A percentile compares a stretch with the other conserved stretches of the same genome.
phyloP scores from a whole-genome alignment of 495 filamentous ascomycete species.

The Tuber brumale region DNA sequence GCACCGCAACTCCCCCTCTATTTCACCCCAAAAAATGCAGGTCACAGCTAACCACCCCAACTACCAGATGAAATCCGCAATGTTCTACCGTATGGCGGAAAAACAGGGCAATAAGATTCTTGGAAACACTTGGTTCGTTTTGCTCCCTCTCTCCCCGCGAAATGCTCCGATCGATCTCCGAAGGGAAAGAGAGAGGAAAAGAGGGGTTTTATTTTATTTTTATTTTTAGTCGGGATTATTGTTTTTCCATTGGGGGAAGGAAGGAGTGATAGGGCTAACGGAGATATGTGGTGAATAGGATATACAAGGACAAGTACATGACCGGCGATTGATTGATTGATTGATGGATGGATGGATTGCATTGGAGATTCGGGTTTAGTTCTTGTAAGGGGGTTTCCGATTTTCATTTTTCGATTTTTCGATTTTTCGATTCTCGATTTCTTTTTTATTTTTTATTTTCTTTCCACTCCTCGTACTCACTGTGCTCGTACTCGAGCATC shows the following conservation, averaged over 20 bases:
- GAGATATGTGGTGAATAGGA: constrained; percentile 25
- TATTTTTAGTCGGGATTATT: not conserved
- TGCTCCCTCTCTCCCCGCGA: constrained; percentile 34
- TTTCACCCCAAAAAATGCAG: constrained; percentile 17
- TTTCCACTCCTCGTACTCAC: too few species aligned
- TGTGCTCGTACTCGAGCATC: too few species aligned
- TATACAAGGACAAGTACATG: constrained; percentile 42
- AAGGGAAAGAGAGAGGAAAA: constrained; percentile 4
- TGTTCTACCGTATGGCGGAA: constrained; percentile 91
- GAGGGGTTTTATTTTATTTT: not conserved
- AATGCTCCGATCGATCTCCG: constrained; percentile 8
- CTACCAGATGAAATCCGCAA: constrained; percentile 53
- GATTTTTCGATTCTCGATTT: not conserved
- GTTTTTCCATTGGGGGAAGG: not conserved
- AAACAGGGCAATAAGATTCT: constrained; percentile 78
- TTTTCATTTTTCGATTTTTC: not conserved
- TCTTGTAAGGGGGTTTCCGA: not conserved
- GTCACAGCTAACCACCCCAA: not conserved
- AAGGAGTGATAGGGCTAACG: not conserved
- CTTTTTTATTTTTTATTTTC: not conserved
- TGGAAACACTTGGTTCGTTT: constrained; percentile 84
- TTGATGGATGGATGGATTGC: too few species aligned
- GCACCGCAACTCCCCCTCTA: constrained; percentile 6
- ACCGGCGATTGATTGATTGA: constrained; percentile 36
- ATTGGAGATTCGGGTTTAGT: too few species aligned